Conservation (phyloP, 2,329 filamentous ascomycete species). For the Thielaviopsis populi region DNA sequence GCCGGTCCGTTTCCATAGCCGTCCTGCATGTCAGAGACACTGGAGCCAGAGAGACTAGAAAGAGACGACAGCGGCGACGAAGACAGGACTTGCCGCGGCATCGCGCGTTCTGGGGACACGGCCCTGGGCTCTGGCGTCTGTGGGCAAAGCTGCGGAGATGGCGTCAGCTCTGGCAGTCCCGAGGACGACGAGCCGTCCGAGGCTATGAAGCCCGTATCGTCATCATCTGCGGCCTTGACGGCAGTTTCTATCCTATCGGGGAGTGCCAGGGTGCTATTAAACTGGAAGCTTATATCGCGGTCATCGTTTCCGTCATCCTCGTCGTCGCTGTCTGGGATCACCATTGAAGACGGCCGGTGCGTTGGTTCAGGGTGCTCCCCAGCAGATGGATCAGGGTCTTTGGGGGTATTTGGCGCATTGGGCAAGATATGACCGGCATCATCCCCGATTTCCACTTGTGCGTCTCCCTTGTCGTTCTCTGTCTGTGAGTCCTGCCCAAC, state of each 20-base stretch:
- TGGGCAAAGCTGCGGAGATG: not conserved
- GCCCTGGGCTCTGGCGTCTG: not conserved
- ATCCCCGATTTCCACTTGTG: too few relatives aligned
- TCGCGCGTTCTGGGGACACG: not conserved
- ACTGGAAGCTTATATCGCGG: not conserved
- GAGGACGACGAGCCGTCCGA: not conserved
- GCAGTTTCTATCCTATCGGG: not conserved
- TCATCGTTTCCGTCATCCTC: slow-evolving; percentile 6
- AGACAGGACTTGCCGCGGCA: not conserved
- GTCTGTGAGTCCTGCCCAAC: not conserved
- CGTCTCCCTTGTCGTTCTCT: not conserved
- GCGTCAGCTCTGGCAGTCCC: not conserved
- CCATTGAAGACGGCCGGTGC: slow-evolving; percentile 6
- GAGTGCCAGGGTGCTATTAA: not conserved
- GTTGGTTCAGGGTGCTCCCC: not conserved
- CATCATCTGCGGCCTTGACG: not conserved
- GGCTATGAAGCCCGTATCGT: not conserved
- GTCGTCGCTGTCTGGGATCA: slow-evolving; percentile 15
- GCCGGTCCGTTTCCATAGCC: not conserved
- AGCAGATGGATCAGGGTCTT: not conserved
- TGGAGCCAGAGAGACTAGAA: not conserved
- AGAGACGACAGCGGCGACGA: slow-evolving; percentile 1
- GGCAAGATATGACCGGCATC: not conserved
- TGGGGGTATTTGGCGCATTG: not conserved
- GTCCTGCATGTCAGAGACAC: not conserved